Base-by-base conservation (phyloP, 345 rosid species). In the Lagerstroemia speciosa region DNA sequence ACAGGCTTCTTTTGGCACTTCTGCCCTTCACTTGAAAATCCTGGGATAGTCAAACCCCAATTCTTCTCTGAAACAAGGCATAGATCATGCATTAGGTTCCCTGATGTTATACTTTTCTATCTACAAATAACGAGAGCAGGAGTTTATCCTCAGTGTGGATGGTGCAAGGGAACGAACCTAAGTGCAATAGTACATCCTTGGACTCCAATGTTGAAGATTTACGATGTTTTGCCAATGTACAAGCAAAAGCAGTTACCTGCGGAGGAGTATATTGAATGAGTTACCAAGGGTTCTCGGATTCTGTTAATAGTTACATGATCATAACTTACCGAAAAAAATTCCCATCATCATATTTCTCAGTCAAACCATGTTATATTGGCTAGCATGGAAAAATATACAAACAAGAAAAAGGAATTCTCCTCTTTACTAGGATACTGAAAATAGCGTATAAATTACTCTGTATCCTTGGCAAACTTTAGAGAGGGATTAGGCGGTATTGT, bases 161-260 rank as follows among this genome's bases (percentile, higher is more conserved):
- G 67, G 30, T 29, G 17, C 45, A 57, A 45, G 48, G 77, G 74
- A 73, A 80, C 92, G 69, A 74, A 94, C 99, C 99, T 81, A 94
- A 81, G 79, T 94, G 99, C 69, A 94, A 88, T 76, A 94, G 78
- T 65, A 94, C 70, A 75, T 94, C 99, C 80, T 85, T 89, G 61
- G 97, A 87, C 85, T 94, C 99, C 69, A 94, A 76, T 19, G 85
- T 86, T 61, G 95, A 83, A 43, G 99, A 94, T 78, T 91, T 91
- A 65, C 99, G 83, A 79, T 94, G 99, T 85, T 94, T 94, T 31
- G 99, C 97, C 86, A 94, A 77, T 75, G 75, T 84, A 83, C 97
- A 85, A 9, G 95, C 90, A 82, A 89, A 89, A 40, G 91, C 68
- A 10, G 95, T 87, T 65, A 89, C 98, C 99, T 94, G 88, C 78